phyloP scores from a whole-genome alignment of 371 early-diverging fungal species.

The Smittium culicis region DNA sequence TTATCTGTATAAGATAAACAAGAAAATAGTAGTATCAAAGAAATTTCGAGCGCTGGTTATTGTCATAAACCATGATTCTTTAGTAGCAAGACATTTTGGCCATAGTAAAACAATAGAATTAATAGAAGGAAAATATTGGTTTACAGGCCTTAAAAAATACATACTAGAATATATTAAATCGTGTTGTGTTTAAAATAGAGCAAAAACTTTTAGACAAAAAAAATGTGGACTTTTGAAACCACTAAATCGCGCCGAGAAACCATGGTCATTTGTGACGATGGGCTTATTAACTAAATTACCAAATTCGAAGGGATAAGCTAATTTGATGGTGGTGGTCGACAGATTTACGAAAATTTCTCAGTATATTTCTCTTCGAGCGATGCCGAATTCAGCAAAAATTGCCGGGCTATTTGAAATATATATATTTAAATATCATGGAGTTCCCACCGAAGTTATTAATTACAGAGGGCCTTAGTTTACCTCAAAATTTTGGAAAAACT shows the following conservation, averaged over 20 bases:
- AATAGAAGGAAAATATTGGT: not conserved
- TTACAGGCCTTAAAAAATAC: not conserved
- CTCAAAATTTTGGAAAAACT: constrained; percentile 21
- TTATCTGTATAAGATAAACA: not conserved
- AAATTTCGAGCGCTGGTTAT: not conserved
- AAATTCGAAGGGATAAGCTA: constrained; percentile 1
- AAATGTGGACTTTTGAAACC: constrained; percentile 6
- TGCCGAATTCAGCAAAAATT: not conserved
- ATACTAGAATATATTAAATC: not conserved
- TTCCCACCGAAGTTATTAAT: constrained; percentile 3
- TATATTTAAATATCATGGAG: constrained; percentile 11
- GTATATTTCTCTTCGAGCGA: constrained; percentile 5
- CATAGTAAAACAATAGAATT: not conserved
- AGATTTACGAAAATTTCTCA: constrained; percentile 11
- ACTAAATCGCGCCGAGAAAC: not conserved
- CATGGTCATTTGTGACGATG: constrained; percentile 1
- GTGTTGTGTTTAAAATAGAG: not conserved
- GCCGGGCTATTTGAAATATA: not conserved
- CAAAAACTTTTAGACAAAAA: not conserved
- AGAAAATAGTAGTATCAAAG: not conserved
- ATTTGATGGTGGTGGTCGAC: constrained; percentile 13
- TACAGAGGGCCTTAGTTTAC: constrained; percentile 26
- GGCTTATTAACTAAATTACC: constrained; percentile 10
- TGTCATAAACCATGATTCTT: not conserved
- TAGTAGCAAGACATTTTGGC: constrained; percentile 1